Evolutionary conservation across 164 flowering plant species (phyloP).

Genomic region (Hamamelis virginiana): DNA sequence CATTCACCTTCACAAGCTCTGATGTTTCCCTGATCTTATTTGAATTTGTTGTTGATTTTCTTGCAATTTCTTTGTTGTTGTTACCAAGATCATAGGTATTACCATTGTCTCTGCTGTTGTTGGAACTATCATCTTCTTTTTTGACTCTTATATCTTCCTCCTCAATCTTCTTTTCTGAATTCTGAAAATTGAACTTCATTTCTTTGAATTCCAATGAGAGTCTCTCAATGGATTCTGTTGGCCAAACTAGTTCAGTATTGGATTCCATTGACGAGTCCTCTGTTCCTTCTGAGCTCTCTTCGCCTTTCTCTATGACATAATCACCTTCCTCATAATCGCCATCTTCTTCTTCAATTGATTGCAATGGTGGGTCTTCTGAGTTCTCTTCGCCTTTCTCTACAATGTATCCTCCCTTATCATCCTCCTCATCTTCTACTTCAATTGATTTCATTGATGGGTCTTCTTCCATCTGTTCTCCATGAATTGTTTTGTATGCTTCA

Average conservation of each 20-base stretch:
- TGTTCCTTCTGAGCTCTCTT: conserved; percentile 26
- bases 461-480: not conserved
- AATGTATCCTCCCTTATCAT: no score
- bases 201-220: conserved; percentile 7
- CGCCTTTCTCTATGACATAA: conserved; percentile 10
- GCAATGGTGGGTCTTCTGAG: not conserved
- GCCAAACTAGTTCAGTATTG: conserved; percentile 32
- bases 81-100: not conserved
- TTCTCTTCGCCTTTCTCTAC: no score
- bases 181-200: not conserved
- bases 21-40: not conserved
- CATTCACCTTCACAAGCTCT: not conserved
- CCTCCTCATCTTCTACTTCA: conserved; percentile 23
- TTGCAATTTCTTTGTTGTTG: not conserved
- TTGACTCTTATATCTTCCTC: not conserved
- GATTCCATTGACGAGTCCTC: conserved; percentile 25
- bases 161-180: not conserved
- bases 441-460: conserved; percentile 4
- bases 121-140: not conserved
- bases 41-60: not conserved
- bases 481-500: not conserved
- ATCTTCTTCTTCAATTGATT: conserved; percentile 7
- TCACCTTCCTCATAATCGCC: conserved; percentile 12
- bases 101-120: not conserved
- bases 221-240: conserved; percentile 22